phyloP scores from a whole-genome alignment of 23 red algal genomes.

The Pyropia yezoensis region DNA sequence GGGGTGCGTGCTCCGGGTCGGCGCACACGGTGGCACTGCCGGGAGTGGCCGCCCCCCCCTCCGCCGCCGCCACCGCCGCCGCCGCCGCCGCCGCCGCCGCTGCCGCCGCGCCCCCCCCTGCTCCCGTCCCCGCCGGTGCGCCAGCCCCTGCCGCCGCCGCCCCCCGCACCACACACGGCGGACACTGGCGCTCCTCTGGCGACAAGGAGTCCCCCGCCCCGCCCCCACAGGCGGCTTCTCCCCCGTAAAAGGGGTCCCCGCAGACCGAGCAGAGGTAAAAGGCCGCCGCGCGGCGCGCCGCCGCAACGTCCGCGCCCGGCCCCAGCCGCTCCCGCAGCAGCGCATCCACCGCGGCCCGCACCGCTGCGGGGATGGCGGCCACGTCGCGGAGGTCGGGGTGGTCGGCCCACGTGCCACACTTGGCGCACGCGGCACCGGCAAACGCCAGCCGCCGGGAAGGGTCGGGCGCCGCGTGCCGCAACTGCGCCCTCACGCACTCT shows the following conservation, averaged over 20 bases:
- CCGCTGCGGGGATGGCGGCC: neutral
- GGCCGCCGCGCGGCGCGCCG: constrained; percentile 9
- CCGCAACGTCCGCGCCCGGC: constrained; percentile 6
- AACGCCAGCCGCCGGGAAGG: constrained; percentile 21
- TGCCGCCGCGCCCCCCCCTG: neutral
- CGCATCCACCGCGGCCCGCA: constrained; percentile 13
- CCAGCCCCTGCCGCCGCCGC: neutral
- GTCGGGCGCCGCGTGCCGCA: constrained; percentile 7
- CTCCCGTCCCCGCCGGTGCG: constrained; percentile 1
- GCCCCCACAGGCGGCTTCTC: constrained; percentile 28
- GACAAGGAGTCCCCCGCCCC: constrained; percentile 2
- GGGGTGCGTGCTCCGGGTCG: constrained; percentile 14
- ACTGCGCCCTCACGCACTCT: constrained; percentile 24
- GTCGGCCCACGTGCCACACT: constrained; percentile 13
- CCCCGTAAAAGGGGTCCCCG: constrained; percentile 48
- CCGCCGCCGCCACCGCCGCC: neutral
- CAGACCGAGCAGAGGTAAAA: constrained; percentile 61
- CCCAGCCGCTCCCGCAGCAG: constrained; percentile 19
- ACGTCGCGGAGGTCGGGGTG: constrained; percentile 19
- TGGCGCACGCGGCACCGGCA: constrained; percentile 38
- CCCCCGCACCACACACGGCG: constrained; percentile 22
- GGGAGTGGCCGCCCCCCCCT: neutral
- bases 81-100: neutral
- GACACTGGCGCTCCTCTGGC: constrained; percentile 30
- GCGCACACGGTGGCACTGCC: constrained; percentile 9